A percentile compares a stretch with the other conserved stretches of the same genome.
Conservation (phyloP, 805 yeast genomes). For the Teunomyces atbi region DNA sequence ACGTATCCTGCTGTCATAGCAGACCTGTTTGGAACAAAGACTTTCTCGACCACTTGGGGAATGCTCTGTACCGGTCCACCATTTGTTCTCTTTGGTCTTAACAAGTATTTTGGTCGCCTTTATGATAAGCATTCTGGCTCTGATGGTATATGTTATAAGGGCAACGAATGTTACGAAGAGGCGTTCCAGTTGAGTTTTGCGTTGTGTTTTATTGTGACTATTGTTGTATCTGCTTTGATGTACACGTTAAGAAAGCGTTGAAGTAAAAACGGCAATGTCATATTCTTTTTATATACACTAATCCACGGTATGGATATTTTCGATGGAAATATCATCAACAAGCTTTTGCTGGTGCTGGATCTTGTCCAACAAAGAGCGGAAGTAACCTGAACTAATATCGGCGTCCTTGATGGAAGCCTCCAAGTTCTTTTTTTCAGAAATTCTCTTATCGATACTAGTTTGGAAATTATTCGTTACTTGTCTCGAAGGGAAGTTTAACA, state of each 20-base stretch:
- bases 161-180: conserved; percentile 36
- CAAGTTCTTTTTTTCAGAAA: conserved; percentile 55
- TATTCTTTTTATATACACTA: conserved; percentile 12
- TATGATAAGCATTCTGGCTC: conserved; percentile 46
- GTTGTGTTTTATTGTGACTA: conserved; percentile 26
- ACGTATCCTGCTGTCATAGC: conserved; percentile 75
- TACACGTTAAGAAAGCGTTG: conserved; percentile 20
- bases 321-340: conserved; percentile 46
- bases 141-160: conserved; percentile 38
- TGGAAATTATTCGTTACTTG: conserved; percentile 76
- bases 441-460: conserved; percentile 58
- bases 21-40: conserved; percentile 64
- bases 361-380: conserved; percentile 47
- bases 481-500: conserved; percentile 75
- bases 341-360: conserved; percentile 41
- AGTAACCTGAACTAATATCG: conserved; percentile 54
- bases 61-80: conserved; percentile 70
- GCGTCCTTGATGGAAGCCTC: conserved; percentile 53
- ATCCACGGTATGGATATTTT: conserved; percentile 40
- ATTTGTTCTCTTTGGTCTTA: conserved; percentile 50
- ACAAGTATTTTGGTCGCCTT: conserved; percentile 53
- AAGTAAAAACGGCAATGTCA: background rate
- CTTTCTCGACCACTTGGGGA: conserved; percentile 78
- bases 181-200: conserved; percentile 34
- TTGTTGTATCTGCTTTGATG: conserved; percentile 23